Base-by-base conservation (phyloP, 2,329 filamentous ascomycete species). In the Pseudodiploospora longispora region DNA sequence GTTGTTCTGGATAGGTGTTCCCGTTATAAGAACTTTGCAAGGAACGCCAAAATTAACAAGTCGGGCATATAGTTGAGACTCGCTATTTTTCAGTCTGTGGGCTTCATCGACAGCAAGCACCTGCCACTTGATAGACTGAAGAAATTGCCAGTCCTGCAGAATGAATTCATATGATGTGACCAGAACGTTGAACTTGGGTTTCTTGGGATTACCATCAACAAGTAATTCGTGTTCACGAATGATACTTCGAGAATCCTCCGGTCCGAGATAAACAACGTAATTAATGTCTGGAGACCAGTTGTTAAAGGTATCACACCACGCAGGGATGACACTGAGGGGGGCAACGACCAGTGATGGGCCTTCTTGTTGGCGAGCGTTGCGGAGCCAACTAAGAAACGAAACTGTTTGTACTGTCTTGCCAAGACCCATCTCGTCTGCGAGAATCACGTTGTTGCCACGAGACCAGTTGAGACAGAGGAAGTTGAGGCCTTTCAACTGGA, bases 401-500 rank as follows among this genome's bases (percentile, higher is more conserved):
- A 98, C 90, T 1, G 91, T 96, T 67, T 98, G 93, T 0, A 98
- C 93, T 0, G 93, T 98, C 69, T 98, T 98, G 29, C 93, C 93
- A 10, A 98, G 75, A 56, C 93, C 93, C 93, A 98, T 98, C 67
- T 98, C 93, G 61, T 98, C 93, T 40, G 93, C 93, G 42, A 98
- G 76, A 55, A 98, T 96, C 59, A 97, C 93, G 56, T 97, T 98
- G 63, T 93, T 93, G 44, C 82, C 83, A 57, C 85, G 83, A 42
- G 86, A 87, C 94, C 94, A 98, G 65, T 97, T 95, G 66, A 95
- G 88, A 38, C 87, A 87, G 50, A 98, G 72, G 65, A 96, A 98
- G 68, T 97, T 97, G 48, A 98, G 72, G 30, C 94, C 93, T 52
- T 85, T 87, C 55, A 97, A 76, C 65, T 98, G 94, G 61, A 98